A percentile compares a stretch with the other conserved stretches of the same genome.
These are phyloP conservation scores for Hemileccinum rubropunctum DNA, from an alignment of 768 basidiomycete genomes.

Conservation along the genomic window DNA sequence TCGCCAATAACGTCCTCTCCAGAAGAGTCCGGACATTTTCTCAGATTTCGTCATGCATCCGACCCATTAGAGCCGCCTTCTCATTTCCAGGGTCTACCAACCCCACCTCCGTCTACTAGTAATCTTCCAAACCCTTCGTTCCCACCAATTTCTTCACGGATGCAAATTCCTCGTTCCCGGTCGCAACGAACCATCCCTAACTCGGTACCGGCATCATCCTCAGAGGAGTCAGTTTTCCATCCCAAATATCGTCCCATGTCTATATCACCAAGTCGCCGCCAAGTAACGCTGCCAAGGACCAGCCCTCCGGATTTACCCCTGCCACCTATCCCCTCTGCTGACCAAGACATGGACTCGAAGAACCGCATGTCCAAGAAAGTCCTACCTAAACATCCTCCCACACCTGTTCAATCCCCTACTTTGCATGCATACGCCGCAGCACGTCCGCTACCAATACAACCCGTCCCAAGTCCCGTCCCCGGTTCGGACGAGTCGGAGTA, in stretches of 20 bases:
- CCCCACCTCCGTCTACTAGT: slow-evolving; percentile 7
- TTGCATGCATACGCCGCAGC: not conserved
- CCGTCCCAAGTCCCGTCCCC: slow-evolving; percentile 15
- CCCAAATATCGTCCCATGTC: slow-evolving; percentile 1
- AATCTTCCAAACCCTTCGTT: slow-evolving; percentile 1
- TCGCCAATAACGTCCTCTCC: slow-evolving; percentile 18
- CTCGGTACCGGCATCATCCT: slow-evolving; percentile 4
- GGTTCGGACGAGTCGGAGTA: slow-evolving; percentile 7
- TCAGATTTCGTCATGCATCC: slow-evolving; percentile 8
- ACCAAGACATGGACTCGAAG: not conserved
- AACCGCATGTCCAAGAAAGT: not conserved
- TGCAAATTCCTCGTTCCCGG: not conserved
- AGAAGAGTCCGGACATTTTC: slow-evolving; percentile 12
- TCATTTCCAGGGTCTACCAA: not conserved
- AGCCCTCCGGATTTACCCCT: slow-evolving; percentile 19
- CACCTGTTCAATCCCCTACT: slow-evolving; percentile 1
- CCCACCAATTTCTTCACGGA: not conserved
- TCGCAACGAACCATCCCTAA: slow-evolving; percentile 1
- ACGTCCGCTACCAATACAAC: slow-evolving; percentile 19
- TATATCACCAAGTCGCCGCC: slow-evolving; percentile 3
- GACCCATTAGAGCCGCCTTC: not conserved
- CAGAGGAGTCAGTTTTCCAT: slow-evolving; percentile 5
- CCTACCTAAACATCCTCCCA: not conserved
- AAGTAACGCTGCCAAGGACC: slow-evolving; percentile 9
- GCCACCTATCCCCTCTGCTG: slow-evolving; percentile 20